phyloP scores from a whole-genome alignment of 2,329 filamentous ascomycete genomes.

The Mycosphaerella arachidis region DNA sequence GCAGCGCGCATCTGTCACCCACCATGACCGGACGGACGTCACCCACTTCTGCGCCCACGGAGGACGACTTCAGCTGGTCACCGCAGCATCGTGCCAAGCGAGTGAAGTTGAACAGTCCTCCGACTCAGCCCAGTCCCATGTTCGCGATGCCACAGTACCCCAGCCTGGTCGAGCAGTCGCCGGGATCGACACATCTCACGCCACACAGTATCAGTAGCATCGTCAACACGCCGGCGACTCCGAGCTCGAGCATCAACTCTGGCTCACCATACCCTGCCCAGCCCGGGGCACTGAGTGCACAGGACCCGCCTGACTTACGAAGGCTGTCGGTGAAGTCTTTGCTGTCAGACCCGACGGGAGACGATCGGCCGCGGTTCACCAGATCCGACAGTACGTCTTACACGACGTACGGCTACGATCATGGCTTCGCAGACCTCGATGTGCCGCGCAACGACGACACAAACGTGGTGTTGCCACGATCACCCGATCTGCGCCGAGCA shows the following conservation, averaged over 20 bases:
- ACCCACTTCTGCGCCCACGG: constrained; percentile 15
- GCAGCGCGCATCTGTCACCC: constrained; percentile 8
- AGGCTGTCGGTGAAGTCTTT: constrained; percentile 63
- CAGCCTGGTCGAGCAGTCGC: constrained; percentile 34
- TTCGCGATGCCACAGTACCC: constrained; percentile 29
- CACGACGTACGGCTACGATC: constrained; percentile 64
- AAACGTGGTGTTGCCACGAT: constrained; percentile 52
- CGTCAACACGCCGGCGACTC: constrained; percentile 43
- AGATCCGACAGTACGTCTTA: constrained; percentile 20
- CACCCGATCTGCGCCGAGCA: constrained; percentile 30
- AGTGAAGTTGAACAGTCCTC: constrained; percentile 26
- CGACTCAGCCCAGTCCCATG: constrained; percentile 18
- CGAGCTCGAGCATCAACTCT: constrained; percentile 33
- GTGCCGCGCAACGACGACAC: constrained; percentile 66
- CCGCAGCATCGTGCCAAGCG: constrained; percentile 36
- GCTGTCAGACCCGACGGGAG: constrained; percentile 49
- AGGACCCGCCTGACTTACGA: constrained; percentile 43
- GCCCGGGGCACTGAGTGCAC: constrained; percentile 16
- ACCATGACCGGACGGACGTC: constrained; percentile 12
- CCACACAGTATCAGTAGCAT: constrained; percentile 40
- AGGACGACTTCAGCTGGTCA: constrained; percentile 31
- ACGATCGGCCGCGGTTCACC: constrained; percentile 10
- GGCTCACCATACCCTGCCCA: constrained; percentile 25
- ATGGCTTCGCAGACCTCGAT: constrained; percentile 65
- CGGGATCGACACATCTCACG: constrained; percentile 31